Percentiles rank a stretch among this genome's conserved stretches.
phyloP scores from a whole-genome alignment of 2,329 filamentous ascomycete species.

The Pestalotiopsis sp. region DNA sequence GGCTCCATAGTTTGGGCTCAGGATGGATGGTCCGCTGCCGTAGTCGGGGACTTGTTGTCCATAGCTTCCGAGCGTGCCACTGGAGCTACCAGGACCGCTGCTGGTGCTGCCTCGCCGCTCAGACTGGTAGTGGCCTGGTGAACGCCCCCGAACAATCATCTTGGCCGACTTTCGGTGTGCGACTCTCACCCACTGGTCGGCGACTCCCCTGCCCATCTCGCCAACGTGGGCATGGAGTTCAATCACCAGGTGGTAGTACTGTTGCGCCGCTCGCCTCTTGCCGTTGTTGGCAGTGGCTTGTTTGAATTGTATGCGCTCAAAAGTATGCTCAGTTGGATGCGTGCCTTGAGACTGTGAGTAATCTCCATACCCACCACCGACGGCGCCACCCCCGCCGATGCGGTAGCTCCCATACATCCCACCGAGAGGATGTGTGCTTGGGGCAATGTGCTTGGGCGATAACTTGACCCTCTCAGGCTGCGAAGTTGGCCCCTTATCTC shows the following conservation, averaged over 20 bases:
- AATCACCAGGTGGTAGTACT: conserved; percentile 89
- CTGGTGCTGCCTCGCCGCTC: conserved; percentile 69
- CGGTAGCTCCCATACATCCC: conserved; percentile 44
- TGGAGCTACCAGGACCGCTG: conserved; percentile 68
- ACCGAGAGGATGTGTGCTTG: conserved; percentile 44
- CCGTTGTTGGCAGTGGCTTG: conserved; percentile 93
- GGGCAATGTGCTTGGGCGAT: conserved; percentile 64
- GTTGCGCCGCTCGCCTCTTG: conserved; percentile 85
- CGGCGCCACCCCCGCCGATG: conserved; percentile 29
- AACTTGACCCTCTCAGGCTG: conserved; percentile 72
- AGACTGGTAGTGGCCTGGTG: conserved; percentile 78
- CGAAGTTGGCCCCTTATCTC: conserved; percentile 82
- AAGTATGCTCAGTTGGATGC: conserved; percentile 61
- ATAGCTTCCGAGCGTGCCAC: conserved; percentile 56
- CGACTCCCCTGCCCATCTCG: conserved; percentile 56
- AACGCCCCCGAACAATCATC: conserved; percentile 85
- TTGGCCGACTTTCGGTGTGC: conserved; percentile 74
- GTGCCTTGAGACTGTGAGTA: conserved; percentile 36
- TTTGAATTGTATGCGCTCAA: conserved; percentile 93
- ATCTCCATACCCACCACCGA: conserved; percentile 40
- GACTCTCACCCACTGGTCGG: conserved; percentile 67
- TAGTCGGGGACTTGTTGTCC: conserved; percentile 41
- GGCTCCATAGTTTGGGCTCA: conserved; percentile 38
- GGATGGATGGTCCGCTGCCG: conserved; percentile 35
- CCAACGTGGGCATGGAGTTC: conserved; percentile 77